Conservation (phyloP, 2,329 filamentous ascomycete genomes). For the Neopestalotiopsis sp. region DNA sequence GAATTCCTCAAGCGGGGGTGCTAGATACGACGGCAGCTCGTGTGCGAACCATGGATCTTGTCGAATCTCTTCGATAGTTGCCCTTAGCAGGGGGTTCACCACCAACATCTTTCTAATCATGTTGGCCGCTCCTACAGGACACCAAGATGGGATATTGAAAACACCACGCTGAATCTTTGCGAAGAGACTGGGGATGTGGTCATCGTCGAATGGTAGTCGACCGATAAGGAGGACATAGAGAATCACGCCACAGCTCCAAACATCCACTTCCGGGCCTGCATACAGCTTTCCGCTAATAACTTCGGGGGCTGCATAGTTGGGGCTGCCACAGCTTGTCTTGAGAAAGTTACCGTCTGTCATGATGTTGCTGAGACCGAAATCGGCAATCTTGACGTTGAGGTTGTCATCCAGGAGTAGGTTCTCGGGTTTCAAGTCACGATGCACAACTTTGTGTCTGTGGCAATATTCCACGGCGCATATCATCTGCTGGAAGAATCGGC, state of each 20-base stretch:
- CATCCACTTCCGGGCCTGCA: conserved; percentile 95
- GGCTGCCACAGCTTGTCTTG: conserved; percentile 97
- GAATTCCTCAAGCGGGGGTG: conserved; percentile 89
- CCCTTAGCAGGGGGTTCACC: conserved; percentile 92
- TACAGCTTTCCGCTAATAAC: conserved; percentile 98
- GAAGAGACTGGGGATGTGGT: conserved; percentile 96
- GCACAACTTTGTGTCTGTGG: conserved; percentile 97
- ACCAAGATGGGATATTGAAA: conserved; percentile 90
- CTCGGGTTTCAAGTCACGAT: conserved; percentile 96
- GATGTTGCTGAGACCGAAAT: conserved; percentile 98
- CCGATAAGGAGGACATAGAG: conserved; percentile 83
- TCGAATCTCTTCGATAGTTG: conserved; percentile 92
- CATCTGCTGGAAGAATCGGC: conserved; percentile 99
- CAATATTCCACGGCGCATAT: conserved; percentile 99
- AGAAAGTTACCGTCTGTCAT: conserved; percentile 99
- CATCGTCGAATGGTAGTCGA: conserved; percentile 93
- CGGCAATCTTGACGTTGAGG: conserved; percentile 98
- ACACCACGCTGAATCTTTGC: conserved; percentile 96
- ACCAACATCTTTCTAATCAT: conserved; percentile 94
- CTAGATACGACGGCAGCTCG: conserved; percentile 84
- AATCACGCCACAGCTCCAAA: conserved; percentile 97
- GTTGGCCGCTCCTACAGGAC: conserved; percentile 80
- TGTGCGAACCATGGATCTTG: conserved; percentile 93
- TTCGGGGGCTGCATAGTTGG: conserved; percentile 97
- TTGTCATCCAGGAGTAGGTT: conserved; percentile 94